Evolutionary conservation across 1,284 basidiomycete species (phyloP), one percentile per base, ranked within the genome.

Genomic region (Athelia sp.): DNA sequence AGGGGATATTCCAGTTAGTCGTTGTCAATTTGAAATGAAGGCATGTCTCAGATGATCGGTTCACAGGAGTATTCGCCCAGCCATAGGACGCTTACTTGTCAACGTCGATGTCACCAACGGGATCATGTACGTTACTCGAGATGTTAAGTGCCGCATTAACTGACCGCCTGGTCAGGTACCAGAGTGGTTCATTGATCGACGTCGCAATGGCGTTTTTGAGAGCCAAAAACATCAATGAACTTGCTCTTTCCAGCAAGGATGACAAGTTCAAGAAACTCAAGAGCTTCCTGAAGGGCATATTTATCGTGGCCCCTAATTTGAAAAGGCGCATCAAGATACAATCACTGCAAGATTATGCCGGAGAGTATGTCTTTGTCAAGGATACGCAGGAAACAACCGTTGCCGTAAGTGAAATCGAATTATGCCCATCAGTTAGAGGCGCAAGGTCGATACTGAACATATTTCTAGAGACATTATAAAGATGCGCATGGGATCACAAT

Each of bases 101-200:
- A 76, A 72, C 19, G 63, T 79, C 17, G 76, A 68, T 72, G 17
- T 69, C 73, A 0, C 63, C 68, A 0, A 69, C 78, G 74, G 75
- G 61, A 49, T 67, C 51, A 40, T 23, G 3, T 24, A 14, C 18
- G 13, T 32, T 9, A 42, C n/a, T 42, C 22, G 18, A 32, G 17
- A 3, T 26, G 36, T 24, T 17, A 2, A 2, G 15, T 24, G 22
- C 22, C 52, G 21, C 22, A 26, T 29, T 19, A 6, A 29, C 26
- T 40, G n/a, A 40, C 36, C 29, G 48, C 8, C 9, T 14, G 35
- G 29, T 26, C 45, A 74, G 72, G 13, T 73, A 72, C 47, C 52
- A 53, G 44, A 56, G 56, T 3, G 70, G 69, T 0, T 19, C 17
- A 0, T 55, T 74, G 1, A 49, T 68, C 0, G 56, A 64, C 3